Evolutionary conservation across 1,284 basidiomycete genomes (phyloP).

Genomic region (Cryptococcus amylolentus): DNA sequence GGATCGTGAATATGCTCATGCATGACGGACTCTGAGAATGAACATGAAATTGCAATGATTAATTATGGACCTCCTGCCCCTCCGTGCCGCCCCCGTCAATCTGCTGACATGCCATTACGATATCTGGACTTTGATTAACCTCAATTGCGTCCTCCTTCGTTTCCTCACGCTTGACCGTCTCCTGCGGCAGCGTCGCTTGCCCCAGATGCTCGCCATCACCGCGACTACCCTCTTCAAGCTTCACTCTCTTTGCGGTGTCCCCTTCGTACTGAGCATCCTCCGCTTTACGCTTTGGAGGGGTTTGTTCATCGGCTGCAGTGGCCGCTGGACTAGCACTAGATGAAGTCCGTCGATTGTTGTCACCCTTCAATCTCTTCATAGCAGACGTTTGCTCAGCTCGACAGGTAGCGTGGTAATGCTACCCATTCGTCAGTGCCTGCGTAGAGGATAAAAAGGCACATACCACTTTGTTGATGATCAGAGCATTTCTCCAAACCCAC

Average conservation of each 20-base stretch:
- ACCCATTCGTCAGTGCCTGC: background rate
- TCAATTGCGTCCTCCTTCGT: background rate
- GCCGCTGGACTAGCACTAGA: slow-evolving; percentile 18
- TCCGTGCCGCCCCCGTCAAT: too few relatives aligned
- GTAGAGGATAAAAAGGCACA: background rate
- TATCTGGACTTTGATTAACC: background rate
- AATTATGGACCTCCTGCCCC: too few relatives aligned
- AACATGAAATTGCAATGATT: too few relatives aligned
- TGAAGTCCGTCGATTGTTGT: slow-evolving; percentile 17
- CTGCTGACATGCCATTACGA: too few relatives aligned
- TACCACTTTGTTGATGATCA: slow-evolving; percentile 75
- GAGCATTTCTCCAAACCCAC: slow-evolving; percentile 95
- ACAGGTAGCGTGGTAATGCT: slow-evolving; percentile 78
- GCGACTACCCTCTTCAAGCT: slow-evolving; percentile 11
- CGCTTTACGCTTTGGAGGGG: slow-evolving; percentile 35
- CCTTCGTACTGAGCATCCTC: slow-evolving; percentile 25
- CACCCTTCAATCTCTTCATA: slow-evolving; percentile 19
- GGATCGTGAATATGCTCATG: background rate
- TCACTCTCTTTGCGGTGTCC: slow-evolving; percentile 15
- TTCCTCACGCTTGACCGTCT: background rate
- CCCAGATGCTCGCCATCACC: background rate
- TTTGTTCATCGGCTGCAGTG: background rate
- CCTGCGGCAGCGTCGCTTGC: background rate
- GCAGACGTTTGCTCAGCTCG: slow-evolving; percentile 61
- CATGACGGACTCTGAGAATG: background rate